Evolutionary conservation across 1,284 basidiomycete genomes (phyloP), one percentile per base, ranked within the genome.

Genomic region (Ganoderma leucocontextum): DNA sequence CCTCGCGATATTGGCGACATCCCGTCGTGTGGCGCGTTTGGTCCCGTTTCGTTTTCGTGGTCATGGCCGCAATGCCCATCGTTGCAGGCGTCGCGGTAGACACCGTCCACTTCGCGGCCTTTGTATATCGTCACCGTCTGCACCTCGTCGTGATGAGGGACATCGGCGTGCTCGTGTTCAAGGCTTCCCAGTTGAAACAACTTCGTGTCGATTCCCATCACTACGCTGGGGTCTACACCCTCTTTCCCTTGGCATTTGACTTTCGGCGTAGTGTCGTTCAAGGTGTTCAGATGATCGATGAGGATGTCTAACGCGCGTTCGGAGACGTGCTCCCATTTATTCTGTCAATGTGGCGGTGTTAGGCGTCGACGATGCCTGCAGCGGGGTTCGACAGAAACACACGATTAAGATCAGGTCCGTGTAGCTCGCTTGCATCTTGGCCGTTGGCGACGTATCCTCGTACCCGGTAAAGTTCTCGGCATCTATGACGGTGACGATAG

Each of bases 361-460:
- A 58, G 55, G 0, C 10, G 22, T 42, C 7, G n/a, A 38, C 13
- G 38, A 17, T 35, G 29, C 17, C 3, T 55, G 52, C 29, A 29
- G n/a, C 29, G 17, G 19, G 42, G 35, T 29, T 8, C 4, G 36
- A 22, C 13, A 47, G 22, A n/a, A 9, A 17, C 17, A 1, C 69
- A 94, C 93, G 65, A 97, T 87, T 36, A 97, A 83, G 64, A 97
- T 90, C 57, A 96, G 85, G 76, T 97, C 95, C 3, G 95, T 95
- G 78, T 96, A 97, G 75, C 92, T 92, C n/a, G 95, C 94, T 82
- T 96, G 95, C 88, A 97, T 94, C 79, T 89, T 93, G 38, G 95
- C 95, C 7, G 95, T 95, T 0, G 92, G 91, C 29, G 92, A 95
- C 2, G 88, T 91, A 78, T 97, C 95, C 78, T 97, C 95, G 78